A percentile compares a stretch with the other conserved stretches of the same genome.
Conservation (phyloP, 176 grass and related monocot genomes). For the Elaeis guineensis region DNA sequence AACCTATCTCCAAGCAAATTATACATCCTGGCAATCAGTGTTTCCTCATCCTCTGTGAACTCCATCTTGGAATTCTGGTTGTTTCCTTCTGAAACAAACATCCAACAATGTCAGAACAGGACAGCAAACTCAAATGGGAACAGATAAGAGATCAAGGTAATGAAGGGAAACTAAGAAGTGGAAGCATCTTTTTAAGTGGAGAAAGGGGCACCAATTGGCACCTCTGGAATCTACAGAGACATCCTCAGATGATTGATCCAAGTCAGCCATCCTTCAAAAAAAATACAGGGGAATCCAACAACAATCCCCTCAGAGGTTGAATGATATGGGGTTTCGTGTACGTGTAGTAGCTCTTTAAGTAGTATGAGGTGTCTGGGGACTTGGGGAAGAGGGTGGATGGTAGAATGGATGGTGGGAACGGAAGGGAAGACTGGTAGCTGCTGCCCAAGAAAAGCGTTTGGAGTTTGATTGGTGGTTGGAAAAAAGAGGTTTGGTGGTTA, state of each 20-base stretch:
- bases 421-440: neutral
- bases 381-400: neutral
- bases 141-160: too few relatives aligned
- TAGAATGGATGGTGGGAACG: constrained; percentile 28
- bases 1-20: constrained; percentile 44
- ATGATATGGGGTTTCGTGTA: neutral
- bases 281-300: neutral
- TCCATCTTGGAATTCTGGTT: constrained; percentile 26
- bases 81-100: constrained; percentile 10
- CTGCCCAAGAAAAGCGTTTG: too few relatives aligned
- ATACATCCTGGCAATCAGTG: constrained; percentile 38
- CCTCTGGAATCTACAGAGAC: constrained; percentile 24
- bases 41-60: constrained; percentile 34
- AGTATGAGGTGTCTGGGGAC: neutral
- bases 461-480: constrained; percentile 30
- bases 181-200: too few relatives aligned
- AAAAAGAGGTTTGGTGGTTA: too few relatives aligned
- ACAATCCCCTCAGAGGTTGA: too few relatives aligned
- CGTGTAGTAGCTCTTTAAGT: neutral
- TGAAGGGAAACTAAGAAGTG: too few relatives aligned
- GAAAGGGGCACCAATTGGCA: neutral
- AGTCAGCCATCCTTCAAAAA: neutral
- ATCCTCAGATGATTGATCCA: constrained; percentile 26
- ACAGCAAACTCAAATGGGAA: neutral
- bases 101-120: neutral